Base-by-base conservation (phyloP, 2,329 filamentous ascomycete species). In the Nemania diffusa region DNA sequence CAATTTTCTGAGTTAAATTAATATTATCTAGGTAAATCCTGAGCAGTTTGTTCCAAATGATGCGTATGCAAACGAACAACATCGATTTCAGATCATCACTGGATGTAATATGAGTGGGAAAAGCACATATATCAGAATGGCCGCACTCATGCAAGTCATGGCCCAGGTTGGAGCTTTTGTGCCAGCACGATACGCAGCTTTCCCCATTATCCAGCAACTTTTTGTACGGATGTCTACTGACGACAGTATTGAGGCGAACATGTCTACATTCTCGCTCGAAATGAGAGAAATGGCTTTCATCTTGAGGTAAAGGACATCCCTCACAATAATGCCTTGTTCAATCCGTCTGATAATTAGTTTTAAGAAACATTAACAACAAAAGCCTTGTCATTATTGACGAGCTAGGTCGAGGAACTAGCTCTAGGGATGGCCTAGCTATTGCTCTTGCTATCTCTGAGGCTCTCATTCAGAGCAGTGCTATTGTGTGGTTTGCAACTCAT, bases 61-160 rank as follows among this genome's bases (percentile, higher is more conserved):
- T 74, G 92, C 94, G 29, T 98, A 94, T 74, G 91, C 93, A 2
- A 92, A 90, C 0, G 86, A 91, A 37, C 90, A 95, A 67, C 89
- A 90, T 40, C 89, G 94, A 1, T 97, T 97, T 74, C 94, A 98
- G 71, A 91, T 98, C 68, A 90, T 99, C 69, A 98, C 95, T 0
- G 95, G 96, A 3, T 97, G 93, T 78, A 99, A 99, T 74, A 99
- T 99, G 96, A 97, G 93, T 73, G 96, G 94, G 0, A 99, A 98
- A 78, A 97, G 92, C 70, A 99, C 94, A 0, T 98, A 97, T 75
- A 97, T 98, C 69, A 89, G 93, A 57, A 91, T 92, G 1, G 84
- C 97, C 26, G 92, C 95, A 0, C 82, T 99, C 34, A 88, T 97
- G 75, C 89, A 92, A 51, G 89, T 99, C 65, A 97, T 99, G 94